Evolutionary conservation across 2,329 filamentous ascomycete genomes (phyloP).

Genomic region (Fusarium multiceps): DNA sequence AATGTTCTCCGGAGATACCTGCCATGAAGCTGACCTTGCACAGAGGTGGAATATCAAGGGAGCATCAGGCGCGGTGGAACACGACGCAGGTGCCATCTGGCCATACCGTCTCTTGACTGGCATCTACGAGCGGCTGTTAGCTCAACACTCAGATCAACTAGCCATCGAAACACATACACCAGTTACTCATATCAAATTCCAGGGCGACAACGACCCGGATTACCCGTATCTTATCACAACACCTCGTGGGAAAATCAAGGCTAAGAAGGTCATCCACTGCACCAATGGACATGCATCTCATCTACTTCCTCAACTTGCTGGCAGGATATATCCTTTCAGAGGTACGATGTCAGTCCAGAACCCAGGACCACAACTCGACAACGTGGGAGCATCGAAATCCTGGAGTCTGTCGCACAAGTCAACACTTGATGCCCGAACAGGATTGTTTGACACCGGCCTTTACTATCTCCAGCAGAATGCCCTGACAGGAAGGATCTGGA

Average conservation of each 20-base stretch:
- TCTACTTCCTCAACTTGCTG: slow-evolving; percentile 60
- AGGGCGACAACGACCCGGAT: neutral
- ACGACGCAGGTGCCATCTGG: slow-evolving; percentile 59
- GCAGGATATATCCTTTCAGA: slow-evolving; percentile 56
- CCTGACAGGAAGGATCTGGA: slow-evolving; percentile 58
- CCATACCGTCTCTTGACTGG: slow-evolving; percentile 60
- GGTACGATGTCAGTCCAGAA: slow-evolving; percentile 62
- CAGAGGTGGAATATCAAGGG: slow-evolving; percentile 43
- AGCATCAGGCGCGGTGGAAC: slow-evolving; percentile 52
- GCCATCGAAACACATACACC: slow-evolving; percentile 54
- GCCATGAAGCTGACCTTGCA: neutral
- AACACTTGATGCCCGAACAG: slow-evolving; percentile 60
- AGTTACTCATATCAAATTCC: slow-evolving; percentile 12
- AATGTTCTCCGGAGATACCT: too few species aligned
- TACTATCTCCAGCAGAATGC: slow-evolving; percentile 45
- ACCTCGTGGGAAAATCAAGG: slow-evolving; percentile 55
- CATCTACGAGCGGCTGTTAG: slow-evolving; percentile 54
- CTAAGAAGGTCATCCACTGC: slow-evolving; percentile 64
- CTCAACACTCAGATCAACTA: slow-evolving; percentile 44
- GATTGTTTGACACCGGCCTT: slow-evolving; percentile 48
- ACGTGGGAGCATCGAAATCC: slow-evolving; percentile 49
- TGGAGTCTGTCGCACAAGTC: slow-evolving; percentile 60
- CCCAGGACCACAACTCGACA: slow-evolving; percentile 49
- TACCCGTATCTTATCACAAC: slow-evolving; percentile 58
- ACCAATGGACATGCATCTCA: slow-evolving; percentile 65